Evolutionary conservation across 176 grass and related monocot genomes (phyloP).

Genomic region (Musa beccarii): DNA sequence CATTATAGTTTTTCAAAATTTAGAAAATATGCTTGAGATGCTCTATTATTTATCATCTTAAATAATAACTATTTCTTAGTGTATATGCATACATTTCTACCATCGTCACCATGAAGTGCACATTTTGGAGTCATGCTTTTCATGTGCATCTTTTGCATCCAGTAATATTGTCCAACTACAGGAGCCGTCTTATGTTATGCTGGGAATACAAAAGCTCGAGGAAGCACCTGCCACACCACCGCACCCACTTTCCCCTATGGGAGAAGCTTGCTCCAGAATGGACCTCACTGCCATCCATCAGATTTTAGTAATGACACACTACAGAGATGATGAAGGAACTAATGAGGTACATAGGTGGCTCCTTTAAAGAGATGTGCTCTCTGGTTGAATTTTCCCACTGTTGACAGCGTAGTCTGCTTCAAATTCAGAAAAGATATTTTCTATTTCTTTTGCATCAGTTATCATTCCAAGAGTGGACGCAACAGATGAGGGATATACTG

Average conservation of each 20-base stretch:
- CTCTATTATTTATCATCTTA: no score
- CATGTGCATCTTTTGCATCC: background rate
- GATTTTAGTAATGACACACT: constrained; percentile 67
- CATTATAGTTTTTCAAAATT: no score
- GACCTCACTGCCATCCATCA: constrained; percentile 95
- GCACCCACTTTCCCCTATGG: constrained; percentile 66
- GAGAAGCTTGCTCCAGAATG: constrained; percentile 88
- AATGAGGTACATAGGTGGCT: constrained; percentile 51
- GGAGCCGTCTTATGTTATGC: constrained; percentile 81
- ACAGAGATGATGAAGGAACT: constrained; percentile 84
- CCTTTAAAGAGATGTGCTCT: background rate
- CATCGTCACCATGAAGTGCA: no score
- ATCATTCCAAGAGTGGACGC: constrained; percentile 98
- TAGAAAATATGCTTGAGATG: no score
- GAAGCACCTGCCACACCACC: constrained; percentile 29
- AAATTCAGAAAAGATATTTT: background rate
- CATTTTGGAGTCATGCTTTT: background rate
- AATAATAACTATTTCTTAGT: no score
- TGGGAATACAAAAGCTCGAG: constrained; percentile 61
- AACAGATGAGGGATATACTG: constrained; percentile 96
- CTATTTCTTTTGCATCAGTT: constrained; percentile 37
- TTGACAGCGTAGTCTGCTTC: no score
- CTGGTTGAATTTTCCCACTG: background rate
- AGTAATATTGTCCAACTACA: constrained; percentile 11
- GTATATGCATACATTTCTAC: no score